Percentiles rank a stretch among this genome's conserved stretches.
Conservation (phyloP, 441 rosid species). For the Biscutella auriculata region DNA sequence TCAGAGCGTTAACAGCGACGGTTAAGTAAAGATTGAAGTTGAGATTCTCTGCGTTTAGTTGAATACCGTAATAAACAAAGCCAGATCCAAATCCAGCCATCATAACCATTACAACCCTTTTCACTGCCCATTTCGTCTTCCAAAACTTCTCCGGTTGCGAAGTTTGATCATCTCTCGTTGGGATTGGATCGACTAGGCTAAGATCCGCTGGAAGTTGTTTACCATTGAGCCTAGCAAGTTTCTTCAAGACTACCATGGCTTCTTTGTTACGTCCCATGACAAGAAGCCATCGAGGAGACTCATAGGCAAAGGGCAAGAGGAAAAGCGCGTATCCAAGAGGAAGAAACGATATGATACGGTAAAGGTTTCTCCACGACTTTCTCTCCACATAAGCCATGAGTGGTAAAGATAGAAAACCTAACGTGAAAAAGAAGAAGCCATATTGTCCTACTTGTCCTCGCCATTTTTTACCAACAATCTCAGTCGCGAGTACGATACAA, state of each 20-base stretch:
- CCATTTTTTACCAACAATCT: slow-evolving; percentile 49
- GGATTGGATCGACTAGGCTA: slow-evolving; percentile 24
- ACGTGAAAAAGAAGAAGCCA: slow-evolving; percentile 59
- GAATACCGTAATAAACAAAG: slow-evolving; percentile 60
- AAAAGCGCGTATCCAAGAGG: slow-evolving; percentile 37
- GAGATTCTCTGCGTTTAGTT: slow-evolving; percentile 49
- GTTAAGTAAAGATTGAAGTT: slow-evolving; percentile 44
- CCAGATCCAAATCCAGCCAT: slow-evolving; percentile 53
- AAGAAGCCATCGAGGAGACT: slow-evolving; percentile 69
- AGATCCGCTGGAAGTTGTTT: slow-evolving; percentile 36
- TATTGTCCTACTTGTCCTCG: slow-evolving; percentile 63
- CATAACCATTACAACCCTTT: slow-evolving; percentile 43
- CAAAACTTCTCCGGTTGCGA: slow-evolving; percentile 33
- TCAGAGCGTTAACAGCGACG: slow-evolving; percentile 41
- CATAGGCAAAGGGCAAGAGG: slow-evolving; percentile 37
- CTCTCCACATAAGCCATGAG: slow-evolving; percentile 39
- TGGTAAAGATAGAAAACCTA: slow-evolving; percentile 54
- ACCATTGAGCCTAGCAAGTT: slow-evolving; percentile 33
- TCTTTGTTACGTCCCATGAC: slow-evolving; percentile 37
- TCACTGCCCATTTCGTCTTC: slow-evolving; percentile 51
- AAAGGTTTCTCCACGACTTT: slow-evolving; percentile 40
- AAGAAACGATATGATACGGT: slow-evolving; percentile 30
- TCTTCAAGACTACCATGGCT: slow-evolving; percentile 36
- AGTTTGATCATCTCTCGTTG: not conserved
- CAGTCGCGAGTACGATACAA: slow-evolving; percentile 38